Evolutionary conservation across 768 basidiomycete genomes (phyloP).

Genomic region (Hericium erinaceus): DNA sequence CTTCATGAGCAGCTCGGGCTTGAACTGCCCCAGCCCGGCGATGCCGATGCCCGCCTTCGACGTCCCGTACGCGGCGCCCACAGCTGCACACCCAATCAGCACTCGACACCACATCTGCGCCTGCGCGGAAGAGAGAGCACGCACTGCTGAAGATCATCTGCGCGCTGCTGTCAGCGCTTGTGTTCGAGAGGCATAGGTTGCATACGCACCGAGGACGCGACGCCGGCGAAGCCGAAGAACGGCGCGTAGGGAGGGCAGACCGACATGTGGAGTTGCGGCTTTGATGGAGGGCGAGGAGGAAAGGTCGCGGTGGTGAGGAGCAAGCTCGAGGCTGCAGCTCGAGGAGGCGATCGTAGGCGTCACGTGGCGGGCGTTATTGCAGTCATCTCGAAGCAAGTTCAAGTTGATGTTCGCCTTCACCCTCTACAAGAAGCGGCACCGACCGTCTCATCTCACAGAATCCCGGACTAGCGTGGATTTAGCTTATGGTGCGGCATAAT

Average conservation of each 20-base stretch:
- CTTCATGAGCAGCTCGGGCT: constrained; percentile 98
- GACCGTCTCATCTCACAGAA: too few species aligned
- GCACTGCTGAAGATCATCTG: not conserved
- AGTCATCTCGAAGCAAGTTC: too few species aligned
- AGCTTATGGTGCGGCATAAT: too few species aligned
- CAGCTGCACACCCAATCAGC: constrained; percentile 30
- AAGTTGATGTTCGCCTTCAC: too few species aligned
- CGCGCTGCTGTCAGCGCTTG: not conserved
- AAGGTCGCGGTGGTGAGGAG: too few species aligned
- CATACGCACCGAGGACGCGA: constrained; percentile 38
- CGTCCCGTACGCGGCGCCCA: constrained; percentile 61
- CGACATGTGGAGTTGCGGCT: not conserved
- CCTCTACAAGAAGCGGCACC: too few species aligned
- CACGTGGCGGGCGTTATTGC: too few species aligned
- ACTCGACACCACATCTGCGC: not conserved
- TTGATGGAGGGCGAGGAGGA: too few species aligned
- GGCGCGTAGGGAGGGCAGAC: constrained; percentile 92
- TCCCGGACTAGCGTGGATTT: too few species aligned
- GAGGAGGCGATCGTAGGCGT: too few species aligned
- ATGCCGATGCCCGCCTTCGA: constrained; percentile 98
- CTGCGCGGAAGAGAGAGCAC: not conserved
- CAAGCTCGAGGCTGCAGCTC: too few species aligned
- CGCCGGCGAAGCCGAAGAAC: constrained; percentile 83
- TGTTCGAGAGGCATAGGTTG: not conserved
- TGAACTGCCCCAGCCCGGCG: constrained; percentile 90